These are phyloP conservation scores for Coemansia furcata DNA, from an alignment of 192 early-diverging fungal genomes.

Conservation along the genomic window DNA sequence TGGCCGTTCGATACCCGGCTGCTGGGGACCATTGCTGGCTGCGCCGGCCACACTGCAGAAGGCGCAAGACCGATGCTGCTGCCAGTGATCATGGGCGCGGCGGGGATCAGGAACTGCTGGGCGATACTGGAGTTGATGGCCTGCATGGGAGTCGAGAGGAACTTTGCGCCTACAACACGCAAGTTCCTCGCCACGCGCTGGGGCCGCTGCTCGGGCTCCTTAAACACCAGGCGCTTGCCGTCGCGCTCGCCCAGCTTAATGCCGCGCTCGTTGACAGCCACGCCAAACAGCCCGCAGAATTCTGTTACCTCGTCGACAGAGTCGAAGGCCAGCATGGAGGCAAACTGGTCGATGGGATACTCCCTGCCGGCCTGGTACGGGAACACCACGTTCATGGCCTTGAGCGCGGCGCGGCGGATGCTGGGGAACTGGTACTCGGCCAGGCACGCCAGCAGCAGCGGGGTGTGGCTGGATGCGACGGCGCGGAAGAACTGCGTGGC, in stretches of 20 bases:
- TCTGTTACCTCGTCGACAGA: slow-evolving; percentile 49
- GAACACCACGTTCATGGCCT: slow-evolving; percentile 70
- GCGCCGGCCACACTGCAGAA: not conserved
- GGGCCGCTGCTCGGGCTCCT: slow-evolving; percentile 27
- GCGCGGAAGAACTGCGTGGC: slow-evolving; percentile 74
- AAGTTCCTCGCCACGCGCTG: slow-evolving; percentile 19
- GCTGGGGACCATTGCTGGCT: not conserved
- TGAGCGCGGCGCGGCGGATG: slow-evolving; percentile 71
- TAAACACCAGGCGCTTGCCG: slow-evolving; percentile 22
- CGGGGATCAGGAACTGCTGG: slow-evolving; percentile 12
- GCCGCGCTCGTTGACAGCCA: slow-evolving; percentile 15
- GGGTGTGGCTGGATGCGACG: slow-evolving; percentile 56
- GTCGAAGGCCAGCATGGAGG: slow-evolving; percentile 61
- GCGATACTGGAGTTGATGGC: slow-evolving; percentile 29
- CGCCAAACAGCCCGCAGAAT: slow-evolving; percentile 34
- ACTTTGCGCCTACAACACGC: slow-evolving; percentile 41
- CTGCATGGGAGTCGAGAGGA: slow-evolving; percentile 34
- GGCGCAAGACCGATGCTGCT: not conserved
- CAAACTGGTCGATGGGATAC: slow-evolving; percentile 54
- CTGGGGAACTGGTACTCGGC: slow-evolving; percentile 71
- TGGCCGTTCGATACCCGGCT: not conserved
- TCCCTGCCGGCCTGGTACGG: slow-evolving; percentile 46
- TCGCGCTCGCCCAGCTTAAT: slow-evolving; percentile 45
- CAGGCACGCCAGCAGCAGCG: slow-evolving; percentile 77
- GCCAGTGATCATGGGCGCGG: not conserved